These are phyloP conservation scores for Evernia prunastri DNA, from an alignment of 495 filamentous ascomycete species.

Conservation along the genomic window DNA sequence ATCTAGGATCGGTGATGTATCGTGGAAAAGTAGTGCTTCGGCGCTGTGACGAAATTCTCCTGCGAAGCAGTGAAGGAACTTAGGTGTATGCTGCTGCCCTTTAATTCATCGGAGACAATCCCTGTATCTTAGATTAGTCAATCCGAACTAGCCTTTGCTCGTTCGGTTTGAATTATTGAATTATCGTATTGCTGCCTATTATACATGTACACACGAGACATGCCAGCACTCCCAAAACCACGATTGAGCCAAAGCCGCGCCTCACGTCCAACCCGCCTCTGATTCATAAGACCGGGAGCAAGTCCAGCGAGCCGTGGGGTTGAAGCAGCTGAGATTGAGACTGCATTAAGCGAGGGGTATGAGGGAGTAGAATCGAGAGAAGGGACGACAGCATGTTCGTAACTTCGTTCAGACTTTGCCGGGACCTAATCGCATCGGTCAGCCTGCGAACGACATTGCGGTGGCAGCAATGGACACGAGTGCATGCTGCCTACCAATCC, in stretches of 20 bases:
- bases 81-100: too few relatives aligned
- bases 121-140: not conserved
- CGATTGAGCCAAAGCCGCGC: not conserved
- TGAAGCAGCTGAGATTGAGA: not conserved
- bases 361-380: not conserved
- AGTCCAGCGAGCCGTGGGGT: not conserved
- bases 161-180: not conserved
- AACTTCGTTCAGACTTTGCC: constrained; percentile 20
- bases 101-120: not conserved
- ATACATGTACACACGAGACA: not conserved
- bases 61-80: too few relatives aligned
- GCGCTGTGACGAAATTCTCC: too few relatives aligned
- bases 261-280: not conserved
- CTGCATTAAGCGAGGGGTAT: not conserved
- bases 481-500: constrained; percentile 20
- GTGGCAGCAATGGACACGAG: constrained; percentile 19
- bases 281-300: not conserved
- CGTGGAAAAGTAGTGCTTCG: too few relatives aligned
- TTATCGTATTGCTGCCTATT: not conserved
- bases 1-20: too few relatives aligned
- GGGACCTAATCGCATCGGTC: constrained; percentile 3
- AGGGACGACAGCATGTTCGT: not conserved
- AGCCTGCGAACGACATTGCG: not conserved
- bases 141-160: not conserved
- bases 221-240: not conserved